phyloP scores from a whole-genome alignment of 2,329 filamentous ascomycete species.

The Pestalotiopsis sp. region DNA sequence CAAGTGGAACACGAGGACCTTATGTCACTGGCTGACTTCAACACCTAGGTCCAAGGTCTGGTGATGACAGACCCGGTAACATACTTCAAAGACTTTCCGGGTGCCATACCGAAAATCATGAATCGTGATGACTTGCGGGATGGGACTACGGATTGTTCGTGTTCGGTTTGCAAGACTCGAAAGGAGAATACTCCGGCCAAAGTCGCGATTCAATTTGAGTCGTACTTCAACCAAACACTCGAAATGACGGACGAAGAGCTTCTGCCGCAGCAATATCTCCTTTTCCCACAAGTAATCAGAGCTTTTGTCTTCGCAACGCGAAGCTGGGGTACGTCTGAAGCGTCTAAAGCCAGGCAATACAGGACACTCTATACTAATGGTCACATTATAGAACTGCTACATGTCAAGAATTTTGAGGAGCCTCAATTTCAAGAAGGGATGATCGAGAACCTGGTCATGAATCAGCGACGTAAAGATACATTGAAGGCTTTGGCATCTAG shows the following conservation, averaged over 20 bases:
- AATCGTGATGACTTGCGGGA: too few relatives aligned
- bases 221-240: too few relatives aligned
- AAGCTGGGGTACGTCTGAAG: slow-evolving; percentile 21
- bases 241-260: not conserved
- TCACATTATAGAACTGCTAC: not conserved
- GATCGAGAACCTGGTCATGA: too few relatives aligned
- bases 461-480: too few relatives aligned
- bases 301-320: slow-evolving; percentile 24
- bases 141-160: too few relatives aligned
- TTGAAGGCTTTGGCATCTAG: too few relatives aligned
- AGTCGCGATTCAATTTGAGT: too few relatives aligned
- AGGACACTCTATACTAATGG: not conserved
- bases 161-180: too few relatives aligned
- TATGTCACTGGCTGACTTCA: slow-evolving; percentile 11
- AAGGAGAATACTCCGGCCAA: too few relatives aligned
- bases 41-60: slow-evolving; percentile 18
- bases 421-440: too few relatives aligned
- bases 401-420: not conserved
- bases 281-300: slow-evolving; percentile 16
- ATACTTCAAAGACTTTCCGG: not conserved
- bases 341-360: not conserved
- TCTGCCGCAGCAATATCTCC: slow-evolving; percentile 18
- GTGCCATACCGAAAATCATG: too few relatives aligned
- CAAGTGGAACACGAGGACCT: slow-evolving; percentile 19
- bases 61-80: slow-evolving; percentile 21